phyloP scores from a whole-genome alignment of 1,284 basidiomycete species.

The Marasmius oreades region DNA sequence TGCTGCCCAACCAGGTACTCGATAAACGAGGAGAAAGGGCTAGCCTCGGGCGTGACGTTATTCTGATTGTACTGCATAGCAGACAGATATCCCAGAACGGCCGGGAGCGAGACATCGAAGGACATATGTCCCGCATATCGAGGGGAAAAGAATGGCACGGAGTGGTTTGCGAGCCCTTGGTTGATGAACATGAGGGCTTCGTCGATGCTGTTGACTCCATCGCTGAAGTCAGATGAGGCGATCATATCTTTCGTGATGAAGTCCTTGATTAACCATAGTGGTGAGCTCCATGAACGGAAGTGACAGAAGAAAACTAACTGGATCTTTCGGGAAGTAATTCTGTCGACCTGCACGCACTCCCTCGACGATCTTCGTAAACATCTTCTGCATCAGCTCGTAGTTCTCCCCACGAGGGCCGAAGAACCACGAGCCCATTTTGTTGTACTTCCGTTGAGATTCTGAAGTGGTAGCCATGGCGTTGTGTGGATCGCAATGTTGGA shows the following conservation, averaged over 20 bases:
- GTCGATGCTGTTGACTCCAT: neutral
- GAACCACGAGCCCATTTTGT: slow-evolving; percentile 6
- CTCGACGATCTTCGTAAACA: neutral
- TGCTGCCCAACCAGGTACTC: neutral
- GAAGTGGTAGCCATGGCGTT: too few relatives aligned
- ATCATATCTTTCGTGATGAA: neutral
- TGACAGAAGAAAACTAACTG: neutral
- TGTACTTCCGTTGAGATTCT: neutral
- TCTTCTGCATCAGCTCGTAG: neutral
- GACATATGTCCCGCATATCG: slow-evolving; percentile 42
- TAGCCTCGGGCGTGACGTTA: slow-evolving; percentile 24
- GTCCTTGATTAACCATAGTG: neutral
- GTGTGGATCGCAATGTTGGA: too few relatives aligned
- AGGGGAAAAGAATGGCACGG: slow-evolving; percentile 37
- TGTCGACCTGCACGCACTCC: neutral
- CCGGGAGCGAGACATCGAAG: slow-evolving; percentile 34
- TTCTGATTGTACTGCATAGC: slow-evolving; percentile 40
- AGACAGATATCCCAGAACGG: slow-evolving; percentile 34
- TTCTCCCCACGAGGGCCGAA: slow-evolving; percentile 10
- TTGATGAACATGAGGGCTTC: neutral
- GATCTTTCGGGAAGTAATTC: neutral
- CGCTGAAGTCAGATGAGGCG: neutral
- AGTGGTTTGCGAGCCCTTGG: slow-evolving; percentile 23
- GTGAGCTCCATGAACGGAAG: neutral
- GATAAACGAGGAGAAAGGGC: neutral